These are phyloP conservation scores for Anthracocystis walkeri DNA, from an alignment of 1,284 basidiomycete genomes.

Conservation along the genomic window DNA sequence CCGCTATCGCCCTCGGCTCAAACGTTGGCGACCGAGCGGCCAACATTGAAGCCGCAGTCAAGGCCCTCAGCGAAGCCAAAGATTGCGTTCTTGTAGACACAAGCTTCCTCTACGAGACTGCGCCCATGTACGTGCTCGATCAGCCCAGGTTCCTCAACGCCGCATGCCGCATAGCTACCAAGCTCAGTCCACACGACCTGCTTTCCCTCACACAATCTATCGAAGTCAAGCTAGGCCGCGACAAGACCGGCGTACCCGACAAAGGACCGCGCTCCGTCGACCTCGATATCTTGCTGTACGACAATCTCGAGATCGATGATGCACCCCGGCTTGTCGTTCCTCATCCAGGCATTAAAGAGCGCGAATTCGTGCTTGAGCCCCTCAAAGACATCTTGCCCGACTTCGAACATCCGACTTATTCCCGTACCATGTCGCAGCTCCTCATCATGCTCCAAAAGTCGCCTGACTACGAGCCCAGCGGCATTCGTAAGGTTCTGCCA, in stretches of 20 bases:
- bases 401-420: slow-evolving; percentile 63
- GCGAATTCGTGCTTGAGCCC: slow-evolving; percentile 92
- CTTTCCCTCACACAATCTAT: slow-evolving; percentile 80
- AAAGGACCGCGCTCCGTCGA: slow-evolving; percentile 93
- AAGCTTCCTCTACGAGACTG: slow-evolving; percentile 91
- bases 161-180: slow-evolving; percentile 85
- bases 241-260: slow-evolving; percentile 76
- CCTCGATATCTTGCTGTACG: slow-evolving; percentile 88
- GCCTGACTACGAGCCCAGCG: slow-evolving; percentile 49
- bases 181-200: slow-evolving; percentile 76
- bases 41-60: slow-evolving; percentile 83
- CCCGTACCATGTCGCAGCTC: slow-evolving; percentile 61
- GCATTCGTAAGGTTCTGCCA: slow-evolving; percentile 54
- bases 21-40: slow-evolving; percentile 88
- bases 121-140: slow-evolving; percentile 93
- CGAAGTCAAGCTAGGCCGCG: slow-evolving; percentile 83
- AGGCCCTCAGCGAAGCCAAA: slow-evolving; percentile 70
- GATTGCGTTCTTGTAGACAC: slow-evolving; percentile 76
- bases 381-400: slow-evolving; percentile 75
- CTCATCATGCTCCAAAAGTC: slow-evolving; percentile 56
- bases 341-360: slow-evolving; percentile 82
- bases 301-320: slow-evolving; percentile 76
- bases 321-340: slow-evolving; percentile 82
- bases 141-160: slow-evolving; percentile 92
- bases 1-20: slow-evolving; percentile 85